Evolutionary conservation across 805 yeast genomes (phyloP).

Genomic region (Clavispora fructus): DNA sequence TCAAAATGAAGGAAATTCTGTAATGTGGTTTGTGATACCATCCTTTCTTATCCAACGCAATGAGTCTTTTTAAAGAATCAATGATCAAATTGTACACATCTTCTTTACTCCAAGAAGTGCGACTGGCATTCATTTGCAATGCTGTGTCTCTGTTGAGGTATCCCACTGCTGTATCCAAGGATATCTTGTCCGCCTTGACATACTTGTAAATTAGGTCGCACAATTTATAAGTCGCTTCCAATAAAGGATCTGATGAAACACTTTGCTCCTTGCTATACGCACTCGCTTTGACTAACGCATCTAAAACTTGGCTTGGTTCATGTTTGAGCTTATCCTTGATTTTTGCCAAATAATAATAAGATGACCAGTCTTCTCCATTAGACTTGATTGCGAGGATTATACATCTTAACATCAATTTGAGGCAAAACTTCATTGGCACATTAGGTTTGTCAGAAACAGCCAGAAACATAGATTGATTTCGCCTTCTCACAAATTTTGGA

Average conservation of each 20-base stretch:
- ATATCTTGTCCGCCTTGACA: conserved; percentile 32
- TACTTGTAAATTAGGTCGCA: conserved; percentile 57
- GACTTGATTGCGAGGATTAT: conserved; percentile 44
- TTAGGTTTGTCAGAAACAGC: conserved; percentile 18
- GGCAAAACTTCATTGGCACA: conserved; percentile 21
- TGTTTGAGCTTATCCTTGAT: conserved; percentile 46
- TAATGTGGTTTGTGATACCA: conserved; percentile 90
- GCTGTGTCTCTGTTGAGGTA: conserved; percentile 34
- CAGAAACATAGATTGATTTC: conserved; percentile 21
- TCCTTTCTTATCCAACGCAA: conserved; percentile 64
- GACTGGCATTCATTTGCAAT: conserved; percentile 4
- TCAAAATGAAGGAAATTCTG: conserved; percentile 59
- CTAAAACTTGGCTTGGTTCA: conserved; percentile 30
- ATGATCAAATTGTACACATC: conserved; percentile 39
- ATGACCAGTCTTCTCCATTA: conserved; percentile 54
- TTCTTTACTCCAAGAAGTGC: conserved; percentile 10
- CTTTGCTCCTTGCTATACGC: conserved; percentile 32
- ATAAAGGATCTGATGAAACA: conserved; percentile 45
- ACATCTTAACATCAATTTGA: conserved; percentile 38
- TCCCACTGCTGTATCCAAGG: conserved; percentile 31
- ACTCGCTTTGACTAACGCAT: conserved; percentile 42
- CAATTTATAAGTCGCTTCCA: conserved; percentile 76
- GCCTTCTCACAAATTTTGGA: conserved; percentile 29
- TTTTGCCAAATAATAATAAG: conserved; percentile 54
- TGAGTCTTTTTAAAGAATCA: conserved; percentile 42